These are phyloP conservation scores for Aegilops tauschii DNA, from an alignment of 176 grass and related monocot species.

Conservation along the genomic window DNA sequence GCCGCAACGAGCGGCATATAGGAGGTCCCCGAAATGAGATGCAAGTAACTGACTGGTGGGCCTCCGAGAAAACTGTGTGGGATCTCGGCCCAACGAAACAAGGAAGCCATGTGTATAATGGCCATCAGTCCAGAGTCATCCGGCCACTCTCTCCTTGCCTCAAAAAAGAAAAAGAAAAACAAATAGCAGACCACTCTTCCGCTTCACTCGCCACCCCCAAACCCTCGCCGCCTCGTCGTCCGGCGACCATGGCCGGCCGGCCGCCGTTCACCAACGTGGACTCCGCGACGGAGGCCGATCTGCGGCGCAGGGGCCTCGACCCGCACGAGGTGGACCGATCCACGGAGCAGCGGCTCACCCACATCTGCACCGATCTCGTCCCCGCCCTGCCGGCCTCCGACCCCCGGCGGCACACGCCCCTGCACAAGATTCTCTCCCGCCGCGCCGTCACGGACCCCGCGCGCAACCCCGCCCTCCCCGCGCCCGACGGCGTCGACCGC, in stretches of 20 bases:
- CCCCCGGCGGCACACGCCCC: neutral
- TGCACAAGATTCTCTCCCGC: neutral
- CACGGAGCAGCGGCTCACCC: neutral
- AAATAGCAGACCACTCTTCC: neutral
- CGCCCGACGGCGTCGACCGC: neutral
- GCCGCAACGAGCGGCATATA: too few relatives aligned
- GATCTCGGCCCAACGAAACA: too few relatives aligned
- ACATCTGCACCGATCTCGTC: neutral
- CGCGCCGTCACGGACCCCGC: neutral
- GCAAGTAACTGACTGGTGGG: too few relatives aligned
- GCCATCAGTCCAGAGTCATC: too few relatives aligned
- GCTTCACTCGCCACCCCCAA: too few relatives aligned
- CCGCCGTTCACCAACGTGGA: neutral
- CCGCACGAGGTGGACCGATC: neutral
- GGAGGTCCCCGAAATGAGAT: too few relatives aligned
- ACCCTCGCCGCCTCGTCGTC: too few relatives aligned
- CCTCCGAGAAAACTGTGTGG: too few relatives aligned
- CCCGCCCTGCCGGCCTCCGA: neutral
- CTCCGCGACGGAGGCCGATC: neutral
- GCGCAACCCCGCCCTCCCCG: neutral
- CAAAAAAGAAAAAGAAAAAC: too few relatives aligned
- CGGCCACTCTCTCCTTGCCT: too few relatives aligned
- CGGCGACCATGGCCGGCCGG: neutral
- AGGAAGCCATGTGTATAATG: too few relatives aligned
- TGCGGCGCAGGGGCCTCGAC: neutral